Evolutionary conservation across 768 basidiomycete genomes (phyloP), one percentile per base, ranked within the genome.

Genomic region (Tulasnella sp.): DNA sequence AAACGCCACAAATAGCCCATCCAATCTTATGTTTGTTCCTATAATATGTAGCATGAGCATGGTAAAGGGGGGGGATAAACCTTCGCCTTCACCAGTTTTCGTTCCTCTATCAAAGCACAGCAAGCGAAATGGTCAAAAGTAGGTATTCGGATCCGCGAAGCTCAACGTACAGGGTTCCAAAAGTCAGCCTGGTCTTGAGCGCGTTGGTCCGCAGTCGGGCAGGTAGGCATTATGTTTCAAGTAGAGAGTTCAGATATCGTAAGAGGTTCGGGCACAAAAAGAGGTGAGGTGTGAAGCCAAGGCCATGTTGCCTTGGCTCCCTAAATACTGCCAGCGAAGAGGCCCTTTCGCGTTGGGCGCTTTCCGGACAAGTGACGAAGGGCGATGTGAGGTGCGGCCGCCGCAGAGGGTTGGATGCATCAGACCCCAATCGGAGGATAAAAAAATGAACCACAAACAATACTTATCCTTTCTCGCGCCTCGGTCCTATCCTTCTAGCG

Each of bases 1-100:
- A 92, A 22, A 87, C 89, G 41, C 93, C 93, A 22, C 93, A 89
- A 79, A 94, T 88, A 14, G 92, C 88, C 93, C 93, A 94, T 75
- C 93, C 93, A 84, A 93, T 91, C 82, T 90, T 87, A 86, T 92
- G 92, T 37, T 50, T 48, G 78, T 77, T 69, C 82, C 83, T 83
- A 46, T 1, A 46, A 37, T 46, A 78, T 12, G 14, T 69, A 18
- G 8, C 11, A 12, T 69, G 64, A 69, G 64, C 64, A 34, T 18
- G 14, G 16, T 28, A 6, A 69, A 31, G 34, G 64, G 34, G 28
- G 28, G 37, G 6, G 18, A n/a, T 14, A 69, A 22, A 37, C 64
- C 24, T 7, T 16, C 64, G 46, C 46, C 46, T 46, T 69, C n/a
- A 69, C 64, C 64, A 69, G 64, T 69, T 37, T 37, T 69, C 64